phyloP scores from a whole-genome alignment of 371 early-diverging fungal species.

The Mortierella sp. region DNA sequence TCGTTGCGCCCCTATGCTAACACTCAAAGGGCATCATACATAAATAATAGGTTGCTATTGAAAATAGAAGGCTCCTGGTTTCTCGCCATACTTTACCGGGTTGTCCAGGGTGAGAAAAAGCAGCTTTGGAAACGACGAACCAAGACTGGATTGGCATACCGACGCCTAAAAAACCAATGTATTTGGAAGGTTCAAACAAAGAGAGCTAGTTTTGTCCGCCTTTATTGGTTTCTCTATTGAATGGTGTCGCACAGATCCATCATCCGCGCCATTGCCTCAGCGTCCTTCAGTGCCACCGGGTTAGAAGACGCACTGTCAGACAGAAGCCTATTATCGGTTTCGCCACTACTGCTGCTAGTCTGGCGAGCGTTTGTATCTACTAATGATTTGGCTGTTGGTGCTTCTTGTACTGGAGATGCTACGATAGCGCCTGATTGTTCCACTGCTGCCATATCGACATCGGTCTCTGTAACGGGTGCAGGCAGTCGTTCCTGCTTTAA shows the following conservation, averaged over 20 bases:
- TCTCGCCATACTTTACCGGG: too few relatives aligned
- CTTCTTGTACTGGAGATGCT: neutral
- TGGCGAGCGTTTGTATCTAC: neutral
- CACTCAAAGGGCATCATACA: too few relatives aligned
- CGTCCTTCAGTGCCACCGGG: slow-evolving; percentile 14
- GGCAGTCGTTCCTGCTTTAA: slow-evolving; percentile 25
- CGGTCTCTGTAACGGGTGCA: slow-evolving; percentile 4
- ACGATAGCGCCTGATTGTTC: neutral
- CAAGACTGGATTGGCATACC: too few relatives aligned
- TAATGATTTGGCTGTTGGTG: neutral
- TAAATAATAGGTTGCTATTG: too few relatives aligned
- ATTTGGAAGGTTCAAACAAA: too few relatives aligned
- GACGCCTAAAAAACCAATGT: too few relatives aligned
- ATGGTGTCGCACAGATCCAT: slow-evolving; percentile 41
- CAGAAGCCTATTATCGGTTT: neutral
- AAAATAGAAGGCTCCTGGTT: too few relatives aligned
- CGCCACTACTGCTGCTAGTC: slow-evolving; percentile 1
- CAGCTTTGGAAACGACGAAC: too few relatives aligned
- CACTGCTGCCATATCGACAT: slow-evolving; percentile 23
- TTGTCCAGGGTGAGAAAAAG: too few relatives aligned
- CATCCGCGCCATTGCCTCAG: slow-evolving; percentile 14
- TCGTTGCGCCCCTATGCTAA: too few relatives aligned
- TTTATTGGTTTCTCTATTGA: too few relatives aligned
- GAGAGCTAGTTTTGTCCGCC: too few relatives aligned
- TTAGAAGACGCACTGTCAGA: neutral